Base-by-base conservation (phyloP, 805 yeast species). In the Metschnikowia proteae region DNA sequence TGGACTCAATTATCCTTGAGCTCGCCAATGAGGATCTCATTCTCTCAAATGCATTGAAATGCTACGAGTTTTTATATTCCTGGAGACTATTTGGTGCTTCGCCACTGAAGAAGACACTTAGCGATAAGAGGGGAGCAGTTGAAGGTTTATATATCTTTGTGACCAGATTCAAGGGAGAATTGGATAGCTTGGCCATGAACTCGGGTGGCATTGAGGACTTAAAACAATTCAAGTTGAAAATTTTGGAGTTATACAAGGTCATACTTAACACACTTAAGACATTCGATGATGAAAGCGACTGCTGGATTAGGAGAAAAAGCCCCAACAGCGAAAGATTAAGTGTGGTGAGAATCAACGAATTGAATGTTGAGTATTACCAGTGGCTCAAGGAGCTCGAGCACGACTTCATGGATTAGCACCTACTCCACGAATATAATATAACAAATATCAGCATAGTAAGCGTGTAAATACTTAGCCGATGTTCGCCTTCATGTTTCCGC, bases 401-500 rank as follows among this genome's bases (percentile, higher is more conserved):
- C 17, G 71, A 63, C 30, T 54, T 64, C n/a, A 17, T 25, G 28
- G 28, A 37, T 28, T 51, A 39, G 34, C 17, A 8, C 26, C 22
- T n/a, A 25, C 10, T 25, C 22, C 30, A 37, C 8, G 29, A 25
- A 13, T 10, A 11, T 38, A 29, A 26, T 44, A 17, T 17, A 30
- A 25, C 23, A n/a, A 28, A 42, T 22, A 13, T n/a, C 13, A 28
- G 31, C 27, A 30, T 35, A 27, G 6, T 33, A 17, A 31, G n/a
- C 9, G 13, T 31, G 41, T 38, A 27, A 26, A 25, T n/a, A 6
- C 4, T 41, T 58, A 73, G 8, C 78, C 76, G 23, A 73, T 55
- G 54, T 73, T 73, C 17, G 66, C 71, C 35, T 63, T 81, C 41
- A 91, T 89, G 62, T 92, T 92, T 8, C 99, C 99, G 48, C 91